These are phyloP conservation scores for Ophiostoma montium DNA, from an alignment of 2,329 filamentous ascomycete genomes.

Conservation along the genomic window DNA sequence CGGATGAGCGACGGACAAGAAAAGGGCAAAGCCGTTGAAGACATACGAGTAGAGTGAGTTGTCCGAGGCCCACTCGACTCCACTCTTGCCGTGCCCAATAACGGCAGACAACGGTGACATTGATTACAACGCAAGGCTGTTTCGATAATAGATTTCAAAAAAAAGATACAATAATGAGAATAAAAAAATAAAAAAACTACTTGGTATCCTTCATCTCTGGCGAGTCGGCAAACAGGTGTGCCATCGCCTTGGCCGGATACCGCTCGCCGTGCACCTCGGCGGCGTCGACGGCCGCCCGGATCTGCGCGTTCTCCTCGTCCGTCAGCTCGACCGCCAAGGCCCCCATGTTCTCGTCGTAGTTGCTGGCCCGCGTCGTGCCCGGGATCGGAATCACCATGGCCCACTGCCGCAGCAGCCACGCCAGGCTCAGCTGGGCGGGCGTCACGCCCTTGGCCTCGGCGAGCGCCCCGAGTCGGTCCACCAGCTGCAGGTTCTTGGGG, in stretches of 20 bases:
- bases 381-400: slow-evolving; percentile 27
- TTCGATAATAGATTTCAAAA: too few relatives aligned
- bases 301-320: slow-evolving; percentile 4
- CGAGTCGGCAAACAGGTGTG: slow-evolving; percentile 1
- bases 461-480: slow-evolving; percentile 15
- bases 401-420: slow-evolving; percentile 38
- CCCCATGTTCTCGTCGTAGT: slow-evolving; percentile 20
- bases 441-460: slow-evolving; percentile 25
- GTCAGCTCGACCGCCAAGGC: slow-evolving; percentile 15
- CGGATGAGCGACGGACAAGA: too few relatives aligned
- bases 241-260: slow-evolving; percentile 1
- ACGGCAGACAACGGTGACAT: too few relatives aligned
- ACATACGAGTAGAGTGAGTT: too few relatives aligned
- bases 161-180: too few relatives aligned
- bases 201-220: slow-evolving; percentile 1
- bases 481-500: slow-evolving; percentile 28
- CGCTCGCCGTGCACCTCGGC: slow-evolving; percentile 5
- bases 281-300: slow-evolving; percentile 8
- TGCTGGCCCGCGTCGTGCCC: slow-evolving; percentile 19
- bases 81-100: too few relatives aligned
- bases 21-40: too few relatives aligned
- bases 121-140: too few relatives aligned
- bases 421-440: slow-evolving; percentile 37
- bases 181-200: background rate
- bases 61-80: too few relatives aligned